Evolutionary conservation across 106 monocot species (phyloP).

Genomic region (Platanthera zijinensis): DNA sequence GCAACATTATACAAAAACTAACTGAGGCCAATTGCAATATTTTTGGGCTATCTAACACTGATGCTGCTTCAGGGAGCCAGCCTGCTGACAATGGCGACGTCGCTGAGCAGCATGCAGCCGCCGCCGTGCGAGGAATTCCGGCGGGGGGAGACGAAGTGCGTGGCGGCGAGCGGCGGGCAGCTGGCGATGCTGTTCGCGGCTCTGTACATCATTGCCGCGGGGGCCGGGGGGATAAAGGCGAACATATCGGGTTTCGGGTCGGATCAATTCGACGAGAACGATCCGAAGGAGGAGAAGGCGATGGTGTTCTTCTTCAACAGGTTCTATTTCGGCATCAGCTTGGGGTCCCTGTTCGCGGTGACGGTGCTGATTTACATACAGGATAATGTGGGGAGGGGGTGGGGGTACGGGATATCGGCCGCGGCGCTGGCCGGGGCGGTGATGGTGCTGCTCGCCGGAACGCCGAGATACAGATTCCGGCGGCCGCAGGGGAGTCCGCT

Average conservation of each 20-base stretch:
- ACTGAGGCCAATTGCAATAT: too few species aligned
- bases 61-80: slow-evolving; percentile 31
- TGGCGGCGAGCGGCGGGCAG: slow-evolving; percentile 39
- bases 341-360: slow-evolving; percentile 51
- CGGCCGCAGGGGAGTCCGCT: slow-evolving; percentile 46
- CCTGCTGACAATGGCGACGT: slow-evolving; percentile 46
- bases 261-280: slow-evolving; percentile 45
- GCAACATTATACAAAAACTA: neutral
- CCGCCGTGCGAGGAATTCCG: slow-evolving; percentile 37
- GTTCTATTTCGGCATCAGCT: slow-evolving; percentile 61
- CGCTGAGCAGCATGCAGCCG: slow-evolving; percentile 42
- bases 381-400: slow-evolving; percentile 56
- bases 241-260: slow-evolving; percentile 71
- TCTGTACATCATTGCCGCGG: slow-evolving; percentile 69
- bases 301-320: slow-evolving; percentile 68
- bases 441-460: slow-evolving; percentile 32
- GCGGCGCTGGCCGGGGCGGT: slow-evolving; percentile 33
- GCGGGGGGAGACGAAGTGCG: slow-evolving; percentile 24
- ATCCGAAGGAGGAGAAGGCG: slow-evolving; percentile 40
- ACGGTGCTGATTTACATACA: slow-evolving; percentile 57
- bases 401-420: slow-evolving; percentile 56
- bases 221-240: slow-evolving; percentile 69
- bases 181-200: slow-evolving; percentile 47
- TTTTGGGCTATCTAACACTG: too few species aligned
- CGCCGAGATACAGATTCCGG: slow-evolving; percentile 32